These are phyloP conservation scores for Aspergillus mulundensis DNA, from an alignment of 495 filamentous ascomycete genomes.

Conservation along the genomic window DNA sequence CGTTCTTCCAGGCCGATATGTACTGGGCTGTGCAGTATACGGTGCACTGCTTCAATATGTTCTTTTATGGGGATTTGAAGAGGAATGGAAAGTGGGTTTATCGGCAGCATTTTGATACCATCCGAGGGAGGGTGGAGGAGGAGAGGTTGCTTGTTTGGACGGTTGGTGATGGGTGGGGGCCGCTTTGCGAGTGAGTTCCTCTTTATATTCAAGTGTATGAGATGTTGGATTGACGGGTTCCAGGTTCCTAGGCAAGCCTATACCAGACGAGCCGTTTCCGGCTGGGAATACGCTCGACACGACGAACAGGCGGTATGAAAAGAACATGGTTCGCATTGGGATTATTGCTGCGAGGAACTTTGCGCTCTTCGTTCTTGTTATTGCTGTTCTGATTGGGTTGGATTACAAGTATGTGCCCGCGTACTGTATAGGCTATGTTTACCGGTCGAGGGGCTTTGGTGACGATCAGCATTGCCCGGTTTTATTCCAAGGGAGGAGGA, in stretches of 20 bases:
- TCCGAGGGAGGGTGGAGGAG: constrained; percentile 21
- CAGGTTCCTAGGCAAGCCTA: not conserved
- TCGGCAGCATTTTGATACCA: constrained; percentile 22
- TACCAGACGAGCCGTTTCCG: constrained; percentile 6
- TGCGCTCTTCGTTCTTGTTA: not conserved
- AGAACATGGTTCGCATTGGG: constrained; percentile 1
- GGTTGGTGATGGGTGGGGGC: too few species aligned
- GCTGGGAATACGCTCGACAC: constrained; percentile 1
- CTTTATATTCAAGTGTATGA: too few species aligned
- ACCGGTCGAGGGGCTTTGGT: too few species aligned
- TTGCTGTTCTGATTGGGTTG: too few species aligned
- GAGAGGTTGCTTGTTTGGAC: constrained; percentile 14
- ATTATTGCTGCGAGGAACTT: not conserved
- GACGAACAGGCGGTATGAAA: constrained; percentile 4
- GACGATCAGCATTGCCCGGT: too few species aligned
- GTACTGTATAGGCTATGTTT: too few species aligned
- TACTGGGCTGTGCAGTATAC: constrained; percentile 14
- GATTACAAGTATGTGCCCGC: too few species aligned
- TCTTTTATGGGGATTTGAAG: constrained; percentile 3
- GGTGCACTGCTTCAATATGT: not conserved
- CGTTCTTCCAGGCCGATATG: constrained; percentile 16
- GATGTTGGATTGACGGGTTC: too few species aligned
- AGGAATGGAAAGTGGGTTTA: constrained; percentile 27
- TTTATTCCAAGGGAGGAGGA: too few species aligned
- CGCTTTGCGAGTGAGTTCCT: too few species aligned